Percentiles rank a stretch among this genome's conserved stretches.
These are phyloP conservation scores for Fusarium agapanthi DNA, from an alignment of 2,329 filamentous ascomycete genomes.

Conservation along the genomic window DNA sequence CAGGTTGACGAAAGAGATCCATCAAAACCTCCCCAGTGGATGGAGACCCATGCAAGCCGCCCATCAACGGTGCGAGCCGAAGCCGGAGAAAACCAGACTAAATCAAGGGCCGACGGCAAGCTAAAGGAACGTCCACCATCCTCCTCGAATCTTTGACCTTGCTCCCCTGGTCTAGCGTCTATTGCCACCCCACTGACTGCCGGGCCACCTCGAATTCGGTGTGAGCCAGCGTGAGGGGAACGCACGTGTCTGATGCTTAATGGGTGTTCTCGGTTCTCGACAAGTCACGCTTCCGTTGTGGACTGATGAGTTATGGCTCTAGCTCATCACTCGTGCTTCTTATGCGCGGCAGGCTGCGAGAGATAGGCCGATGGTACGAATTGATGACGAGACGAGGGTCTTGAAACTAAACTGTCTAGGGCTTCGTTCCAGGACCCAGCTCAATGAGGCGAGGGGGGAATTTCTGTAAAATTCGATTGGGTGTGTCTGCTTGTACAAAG, in stretches of 20 bases:
- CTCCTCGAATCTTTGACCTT: slow-evolving; percentile 28
- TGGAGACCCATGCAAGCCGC: slow-evolving; percentile 44
- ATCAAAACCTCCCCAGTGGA: slow-evolving; percentile 34
- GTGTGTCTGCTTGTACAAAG: slow-evolving; percentile 41
- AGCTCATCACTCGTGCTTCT: slow-evolving; percentile 18
- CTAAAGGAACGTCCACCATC: slow-evolving; percentile 31
- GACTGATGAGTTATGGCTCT: slow-evolving; percentile 23
- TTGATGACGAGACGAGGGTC: slow-evolving; percentile 31
- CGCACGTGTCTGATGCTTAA: slow-evolving; percentile 49
- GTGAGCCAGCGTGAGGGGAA: slow-evolving; percentile 29
- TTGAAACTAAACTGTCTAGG: slow-evolving; percentile 36
- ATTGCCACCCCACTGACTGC: slow-evolving; percentile 31
- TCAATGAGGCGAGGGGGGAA: slow-evolving; percentile 22
- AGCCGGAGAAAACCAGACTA: slow-evolving; percentile 47
- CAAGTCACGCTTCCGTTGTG: slow-evolving; percentile 31
- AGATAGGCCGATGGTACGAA: slow-evolving; percentile 10
- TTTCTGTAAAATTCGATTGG: slow-evolving; percentile 43
- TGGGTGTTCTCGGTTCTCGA: slow-evolving; percentile 39
- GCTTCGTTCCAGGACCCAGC: slow-evolving; percentile 29
- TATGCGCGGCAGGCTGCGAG: slow-evolving; percentile 11
- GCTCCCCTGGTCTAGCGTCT: slow-evolving; percentile 38
- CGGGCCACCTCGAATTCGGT: slow-evolving; percentile 23
- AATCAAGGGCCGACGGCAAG: slow-evolving; percentile 44
- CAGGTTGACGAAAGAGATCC: slow-evolving; percentile 38
- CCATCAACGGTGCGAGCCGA: slow-evolving; percentile 51